phyloP scores from a whole-genome alignment of 2,329 filamentous ascomycete species.

The Boeremia exigua region DNA sequence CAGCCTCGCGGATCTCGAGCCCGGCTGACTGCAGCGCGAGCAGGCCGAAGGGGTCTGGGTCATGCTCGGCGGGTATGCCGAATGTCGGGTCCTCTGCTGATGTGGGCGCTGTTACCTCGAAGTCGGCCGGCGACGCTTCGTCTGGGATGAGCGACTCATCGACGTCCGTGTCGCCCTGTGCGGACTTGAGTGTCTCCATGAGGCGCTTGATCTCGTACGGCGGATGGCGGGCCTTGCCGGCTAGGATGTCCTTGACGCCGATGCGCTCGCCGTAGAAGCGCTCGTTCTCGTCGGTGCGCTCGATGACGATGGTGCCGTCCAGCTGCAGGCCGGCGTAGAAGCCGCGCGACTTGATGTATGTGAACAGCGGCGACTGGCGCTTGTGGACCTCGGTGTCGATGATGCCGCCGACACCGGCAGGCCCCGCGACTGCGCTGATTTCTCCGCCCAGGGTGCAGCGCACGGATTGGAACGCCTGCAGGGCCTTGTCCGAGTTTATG shows the following conservation, averaged over 20 bases:
- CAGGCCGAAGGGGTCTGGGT: conserved; percentile 92
- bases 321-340: conserved; percentile 87
- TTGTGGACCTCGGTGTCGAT: conserved; percentile 74
- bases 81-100: conserved; percentile 60
- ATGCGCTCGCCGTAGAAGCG: conserved; percentile 78
- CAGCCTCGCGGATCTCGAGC: conserved; percentile 89
- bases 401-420: conserved; percentile 76
- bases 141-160: conserved; percentile 72
- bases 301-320: conserved; percentile 85
- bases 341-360: conserved; percentile 87
- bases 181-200: conserved; percentile 84
- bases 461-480: conserved; percentile 82
- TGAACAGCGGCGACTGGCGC: conserved; percentile 75
- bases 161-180: conserved; percentile 80
- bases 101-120: conserved; percentile 56
- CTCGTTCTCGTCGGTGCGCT: conserved; percentile 86
- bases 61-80: conserved; percentile 77
- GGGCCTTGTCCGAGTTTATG: conserved; percentile 83
- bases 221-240: conserved; percentile 64
- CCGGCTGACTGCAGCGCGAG: conserved; percentile 90
- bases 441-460: conserved; percentile 83
- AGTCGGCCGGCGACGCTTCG: conserved; percentile 79
- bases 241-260: conserved; percentile 67
- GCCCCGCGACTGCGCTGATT: conserved; percentile 76
- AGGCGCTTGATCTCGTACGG: conserved; percentile 65